A percentile compares a stretch with the other conserved stretches of the same genome.
Evolutionary conservation across 108 stramenopile species (phyloP).

Genomic region (Cylindrotheca fusiformis): DNA sequence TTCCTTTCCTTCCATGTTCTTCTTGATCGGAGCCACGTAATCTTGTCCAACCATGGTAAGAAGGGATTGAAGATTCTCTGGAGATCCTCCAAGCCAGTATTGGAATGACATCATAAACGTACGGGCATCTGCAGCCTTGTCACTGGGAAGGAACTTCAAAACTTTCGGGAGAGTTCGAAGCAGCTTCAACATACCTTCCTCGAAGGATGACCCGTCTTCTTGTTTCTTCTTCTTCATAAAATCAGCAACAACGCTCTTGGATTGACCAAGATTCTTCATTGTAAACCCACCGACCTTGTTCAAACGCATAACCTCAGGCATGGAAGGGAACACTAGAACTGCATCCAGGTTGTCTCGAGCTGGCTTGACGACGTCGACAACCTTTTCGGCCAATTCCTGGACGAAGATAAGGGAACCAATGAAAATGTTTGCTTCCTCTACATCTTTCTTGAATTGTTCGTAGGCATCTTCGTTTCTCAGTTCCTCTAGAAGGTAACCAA

Average conservation of each 20-base stretch:
- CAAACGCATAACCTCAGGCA: conserved; percentile 97
- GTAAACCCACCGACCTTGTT: conserved; percentile 96
- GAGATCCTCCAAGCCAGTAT: conserved; percentile 96
- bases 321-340: conserved; percentile 92
- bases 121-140: conserved; percentile 95
- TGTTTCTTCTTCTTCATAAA: conserved; percentile 99
- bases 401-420: conserved; percentile 97
- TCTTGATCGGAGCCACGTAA: conserved; percentile 83
- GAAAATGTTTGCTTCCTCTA: conserved; percentile 90
- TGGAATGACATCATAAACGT: conserved; percentile 99
- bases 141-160: conserved; percentile 92
- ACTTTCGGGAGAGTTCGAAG: conserved; percentile 96
- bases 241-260: conserved; percentile 91
- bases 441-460: conserved; percentile 92
- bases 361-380: conserved; percentile 87
- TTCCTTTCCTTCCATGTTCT: conserved; percentile 72
- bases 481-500: conserved; percentile 95
- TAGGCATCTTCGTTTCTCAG: conserved; percentile 85
- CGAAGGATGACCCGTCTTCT: conserved; percentile 94
- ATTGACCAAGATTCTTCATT: conserved; percentile 95
- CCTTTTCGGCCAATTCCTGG: conserved; percentile 96
- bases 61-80: conserved; percentile 91
- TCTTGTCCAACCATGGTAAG: conserved; percentile 91
- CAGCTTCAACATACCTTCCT: conserved; percentile 97
- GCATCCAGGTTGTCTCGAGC: conserved; percentile 89